Base-by-base conservation (phyloP, 2,329 filamentous ascomycete genomes). In the Myriosclerotinia duriaeana region DNA sequence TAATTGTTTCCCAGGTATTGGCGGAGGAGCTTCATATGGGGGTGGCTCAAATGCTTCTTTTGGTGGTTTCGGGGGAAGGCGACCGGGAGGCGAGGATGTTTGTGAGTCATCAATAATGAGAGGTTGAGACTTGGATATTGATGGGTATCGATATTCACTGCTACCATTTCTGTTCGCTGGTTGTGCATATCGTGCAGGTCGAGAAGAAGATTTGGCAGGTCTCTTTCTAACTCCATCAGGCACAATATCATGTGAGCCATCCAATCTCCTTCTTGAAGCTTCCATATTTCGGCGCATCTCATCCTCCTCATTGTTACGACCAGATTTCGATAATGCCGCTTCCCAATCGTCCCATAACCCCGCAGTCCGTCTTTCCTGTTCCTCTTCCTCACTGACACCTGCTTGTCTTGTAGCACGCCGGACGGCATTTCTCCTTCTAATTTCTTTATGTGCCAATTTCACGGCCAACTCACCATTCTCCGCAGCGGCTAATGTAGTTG, bases 401-500 rank as follows among this genome's bases (percentile, higher is more conserved):
- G 85, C 82, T 70, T 86, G 83, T 42, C 84, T 82, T 36, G 83
- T 85, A 14, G 82, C 83, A 70, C 80, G 84, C 68, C 86, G 82
- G 53, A 81, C 83, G 17, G 84, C 86, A 72, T 90, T 88, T 70
- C 92, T 83, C 53, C 90, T 83, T 66, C 80, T 81, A 66, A 93
- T 84, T 77, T 96, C 92, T 65, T 85, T 85, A 69, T 89, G 87
- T 0, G 92, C 92, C 40, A 96, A 77, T 70, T 89, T 85, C 8
- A 96, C 87, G 0, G 92, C 93, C 55, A 96, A 79, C 14, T 93
- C 89, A 69, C 87, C 85, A 69, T 96, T 83, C 66, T 92, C 86
- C 1, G 83, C 84, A 0, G 89, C 89, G 73, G 91, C 87, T 17
- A 96, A 78, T 1, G 91, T 83, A 70, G 83, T 84, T 0, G 83